Conservation (phyloP, 2,329 filamentous ascomycete species). For the Nigrospora osmanthi region DNA sequence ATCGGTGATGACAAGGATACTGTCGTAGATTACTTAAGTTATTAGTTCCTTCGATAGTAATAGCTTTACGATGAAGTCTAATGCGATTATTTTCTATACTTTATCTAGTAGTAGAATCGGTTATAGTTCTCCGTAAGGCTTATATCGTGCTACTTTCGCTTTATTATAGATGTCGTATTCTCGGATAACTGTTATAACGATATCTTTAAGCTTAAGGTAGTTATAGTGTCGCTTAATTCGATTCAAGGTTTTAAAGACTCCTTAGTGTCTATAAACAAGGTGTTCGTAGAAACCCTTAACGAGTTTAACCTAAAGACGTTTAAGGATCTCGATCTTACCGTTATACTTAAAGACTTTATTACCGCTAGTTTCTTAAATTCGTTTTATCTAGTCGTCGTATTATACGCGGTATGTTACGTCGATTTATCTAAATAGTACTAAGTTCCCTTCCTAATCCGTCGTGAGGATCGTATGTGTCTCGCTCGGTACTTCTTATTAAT, state of each 20-base stretch:
- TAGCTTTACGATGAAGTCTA: not conserved
- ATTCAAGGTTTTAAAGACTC: constrained; percentile 1
- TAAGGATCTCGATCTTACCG: not conserved
- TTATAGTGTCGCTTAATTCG: not conserved
- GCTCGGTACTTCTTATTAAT: not conserved
- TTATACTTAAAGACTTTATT: not conserved
- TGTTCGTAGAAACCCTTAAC: not conserved
- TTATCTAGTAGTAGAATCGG: too few relatives aligned
- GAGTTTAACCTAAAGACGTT: not conserved
- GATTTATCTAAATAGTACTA: not conserved
- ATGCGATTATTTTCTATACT: too few relatives aligned
- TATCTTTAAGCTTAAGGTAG: too few relatives aligned
- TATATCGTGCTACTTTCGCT: not conserved
- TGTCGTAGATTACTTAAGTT: too few relatives aligned
- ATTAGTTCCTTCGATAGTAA: too few relatives aligned
- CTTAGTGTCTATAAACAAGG: not conserved
- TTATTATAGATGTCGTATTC: not conserved
- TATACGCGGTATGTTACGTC: not conserved
- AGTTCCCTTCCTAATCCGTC: not conserved
- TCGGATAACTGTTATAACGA: not conserved
- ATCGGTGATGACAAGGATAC: too few relatives aligned
- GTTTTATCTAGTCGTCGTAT: not conserved
- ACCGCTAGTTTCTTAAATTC: not conserved
- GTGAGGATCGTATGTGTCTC: not conserved
- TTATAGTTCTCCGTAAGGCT: too few relatives aligned